Evolutionary conservation across 768 basidiomycete species (phyloP).

Genomic region (Termitomyces heimii): DNA sequence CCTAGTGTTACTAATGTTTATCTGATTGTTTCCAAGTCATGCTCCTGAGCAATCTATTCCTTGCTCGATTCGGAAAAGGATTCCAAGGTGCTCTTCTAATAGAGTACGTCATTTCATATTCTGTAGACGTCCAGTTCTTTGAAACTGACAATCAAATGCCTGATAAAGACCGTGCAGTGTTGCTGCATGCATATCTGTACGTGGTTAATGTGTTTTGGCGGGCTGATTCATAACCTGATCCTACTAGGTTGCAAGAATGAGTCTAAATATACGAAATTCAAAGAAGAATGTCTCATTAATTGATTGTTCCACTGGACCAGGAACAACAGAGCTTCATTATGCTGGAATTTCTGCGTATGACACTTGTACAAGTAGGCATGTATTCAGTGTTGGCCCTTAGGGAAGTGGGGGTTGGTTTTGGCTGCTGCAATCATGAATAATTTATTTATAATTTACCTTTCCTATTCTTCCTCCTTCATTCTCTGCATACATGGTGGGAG

Average conservation of each 20-base stretch:
- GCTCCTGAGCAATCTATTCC: neutral
- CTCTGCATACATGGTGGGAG: no score
- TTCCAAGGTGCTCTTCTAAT: neutral
- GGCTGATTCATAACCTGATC: neutral
- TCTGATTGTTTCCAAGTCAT: neutral
- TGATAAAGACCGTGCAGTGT: neutral
- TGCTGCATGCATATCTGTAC: neutral
- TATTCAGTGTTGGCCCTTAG: neutral
- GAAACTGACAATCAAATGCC: neutral
- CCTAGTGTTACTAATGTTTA: neutral
- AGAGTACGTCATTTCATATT: neutral
- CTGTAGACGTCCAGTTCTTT: neutral
- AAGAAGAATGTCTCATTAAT: neutral
- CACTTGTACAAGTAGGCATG: neutral
- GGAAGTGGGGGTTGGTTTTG: neutral
- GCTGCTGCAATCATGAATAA: no score
- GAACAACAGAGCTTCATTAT: neutral
- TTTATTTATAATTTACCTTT: no score
- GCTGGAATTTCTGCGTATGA: neutral
- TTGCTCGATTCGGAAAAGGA: neutral
- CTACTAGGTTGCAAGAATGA: conserved; percentile 1
- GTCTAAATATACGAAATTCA: neutral
- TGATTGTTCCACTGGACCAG: neutral
- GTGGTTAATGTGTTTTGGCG: neutral
- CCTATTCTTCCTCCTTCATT: no score